These are phyloP conservation scores for Thelonectria discophora DNA, from an alignment of 2,329 filamentous ascomycete genomes.

Conservation along the genomic window DNA sequence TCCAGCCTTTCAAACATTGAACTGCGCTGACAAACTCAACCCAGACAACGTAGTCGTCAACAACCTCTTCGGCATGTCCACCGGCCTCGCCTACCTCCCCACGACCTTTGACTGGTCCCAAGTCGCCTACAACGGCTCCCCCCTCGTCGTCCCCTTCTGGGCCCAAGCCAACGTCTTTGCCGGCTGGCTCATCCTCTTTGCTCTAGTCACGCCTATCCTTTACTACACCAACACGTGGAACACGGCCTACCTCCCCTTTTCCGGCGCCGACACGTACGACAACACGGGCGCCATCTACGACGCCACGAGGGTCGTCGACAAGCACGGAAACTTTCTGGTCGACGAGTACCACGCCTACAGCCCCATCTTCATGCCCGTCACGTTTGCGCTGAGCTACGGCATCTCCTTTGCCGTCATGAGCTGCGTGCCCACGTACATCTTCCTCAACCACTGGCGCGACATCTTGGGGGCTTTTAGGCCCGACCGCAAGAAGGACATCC, in stretches of 20 bases:
- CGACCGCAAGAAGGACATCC: conserved; percentile 45
- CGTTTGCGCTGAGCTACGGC: conserved; percentile 20
- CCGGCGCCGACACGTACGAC: conserved; percentile 26
- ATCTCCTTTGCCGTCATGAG: conserved; percentile 30
- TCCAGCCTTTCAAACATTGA: not conserved
- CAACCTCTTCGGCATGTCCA: conserved; percentile 29
- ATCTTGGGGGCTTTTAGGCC: conserved; percentile 22
- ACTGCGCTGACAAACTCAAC: too few species aligned
- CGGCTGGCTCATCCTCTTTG: conserved; percentile 24
- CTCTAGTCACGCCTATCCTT: conserved; percentile 24
- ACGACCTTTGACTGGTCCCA: conserved; percentile 29
- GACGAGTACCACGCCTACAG: conserved; percentile 26
- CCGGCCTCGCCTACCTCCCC: conserved; percentile 24
- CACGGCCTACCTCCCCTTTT: conserved; percentile 45
- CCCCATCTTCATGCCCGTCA: conserved; percentile 28
- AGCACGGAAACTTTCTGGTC: conserved; percentile 21
- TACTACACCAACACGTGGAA: conserved; percentile 59
- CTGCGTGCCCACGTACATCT: conserved; percentile 26
- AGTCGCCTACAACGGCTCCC: conserved; percentile 27
- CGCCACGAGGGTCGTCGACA: conserved; percentile 24
- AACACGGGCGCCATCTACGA: conserved; percentile 27
- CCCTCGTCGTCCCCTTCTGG: conserved; percentile 29
- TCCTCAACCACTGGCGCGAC: conserved; percentile 25
- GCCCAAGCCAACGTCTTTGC: conserved; percentile 29
- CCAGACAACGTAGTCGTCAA: conserved; percentile 26